Conservation (phyloP, 2,329 filamentous ascomycete species). For the Penicillium glabrum region DNA sequence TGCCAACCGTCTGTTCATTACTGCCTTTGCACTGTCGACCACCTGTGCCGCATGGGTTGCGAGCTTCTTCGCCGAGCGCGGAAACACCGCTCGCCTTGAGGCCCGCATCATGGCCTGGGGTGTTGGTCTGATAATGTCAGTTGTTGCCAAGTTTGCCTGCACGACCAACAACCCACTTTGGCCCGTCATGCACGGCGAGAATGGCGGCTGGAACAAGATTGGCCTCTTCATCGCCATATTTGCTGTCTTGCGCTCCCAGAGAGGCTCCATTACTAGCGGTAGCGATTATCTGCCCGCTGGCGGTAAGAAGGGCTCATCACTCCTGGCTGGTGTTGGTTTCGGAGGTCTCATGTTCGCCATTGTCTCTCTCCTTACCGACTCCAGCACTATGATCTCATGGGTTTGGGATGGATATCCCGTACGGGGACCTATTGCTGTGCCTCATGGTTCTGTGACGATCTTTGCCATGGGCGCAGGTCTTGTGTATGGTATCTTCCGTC, state of each 20-base stretch:
- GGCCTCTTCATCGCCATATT: conserved; percentile 75
- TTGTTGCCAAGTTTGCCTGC: conserved; percentile 87
- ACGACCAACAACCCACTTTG: conserved; percentile 95
- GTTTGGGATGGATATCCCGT: conserved; percentile 96
- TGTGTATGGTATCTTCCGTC: conserved; percentile 71
- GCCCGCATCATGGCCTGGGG: conserved; percentile 77
- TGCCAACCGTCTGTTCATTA: conserved; percentile 72
- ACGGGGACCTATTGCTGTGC: conserved; percentile 79
- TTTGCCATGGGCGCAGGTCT: conserved; percentile 83
- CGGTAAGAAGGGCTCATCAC: conserved; percentile 64
- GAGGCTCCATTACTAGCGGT: conserved; percentile 57
- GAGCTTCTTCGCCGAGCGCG: conserved; percentile 75
- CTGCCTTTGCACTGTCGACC: conserved; percentile 78
- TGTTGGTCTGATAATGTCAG: conserved; percentile 80
- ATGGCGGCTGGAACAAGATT: conserved; percentile 88
- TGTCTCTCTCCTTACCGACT: conserved; percentile 91
- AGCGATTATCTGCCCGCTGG: conserved; percentile 52
- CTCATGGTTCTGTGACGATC: conserved; percentile 86
- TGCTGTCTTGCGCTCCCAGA: conserved; percentile 73
- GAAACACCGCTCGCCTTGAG: conserved; percentile 74
- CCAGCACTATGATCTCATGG: conserved; percentile 98
- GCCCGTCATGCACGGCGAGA: conserved; percentile 86
- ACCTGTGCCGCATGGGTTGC: conserved; percentile 82
- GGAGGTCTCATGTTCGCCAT: conserved; percentile 84
- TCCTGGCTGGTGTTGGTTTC: conserved; percentile 74